Conservation (phyloP, 208 protist species). For the Trypanosoma vivax region DNA sequence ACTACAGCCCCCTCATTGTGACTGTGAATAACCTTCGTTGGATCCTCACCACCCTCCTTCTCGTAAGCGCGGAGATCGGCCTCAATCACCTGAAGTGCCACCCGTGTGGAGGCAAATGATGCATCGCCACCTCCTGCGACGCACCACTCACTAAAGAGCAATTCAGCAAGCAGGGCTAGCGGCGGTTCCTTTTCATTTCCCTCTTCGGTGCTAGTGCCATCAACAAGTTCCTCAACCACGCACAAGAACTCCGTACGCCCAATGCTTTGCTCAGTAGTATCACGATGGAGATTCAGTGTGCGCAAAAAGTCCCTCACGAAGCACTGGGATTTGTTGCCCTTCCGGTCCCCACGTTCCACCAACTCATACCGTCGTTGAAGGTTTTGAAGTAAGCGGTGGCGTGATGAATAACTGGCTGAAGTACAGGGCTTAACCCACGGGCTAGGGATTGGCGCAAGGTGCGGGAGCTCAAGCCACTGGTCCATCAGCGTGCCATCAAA, state of each 20-base stretch:
- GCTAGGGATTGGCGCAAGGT: slow-evolving; percentile 14
- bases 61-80: slow-evolving; percentile 3
- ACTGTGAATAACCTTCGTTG: background rate
- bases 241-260: slow-evolving; percentile 4
- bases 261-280: background rate
- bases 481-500: slow-evolving; percentile 13
- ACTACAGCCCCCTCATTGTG: background rate
- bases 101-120: slow-evolving; percentile 22
- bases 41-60: background rate
- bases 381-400: slow-evolving; percentile 1
- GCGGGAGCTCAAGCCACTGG: slow-evolving; percentile 19
- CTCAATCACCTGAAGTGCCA: slow-evolving; percentile 16
- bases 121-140: slow-evolving; percentile 16
- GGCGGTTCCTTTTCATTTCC: background rate
- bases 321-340: background rate
- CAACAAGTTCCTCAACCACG: slow-evolving; percentile 2
- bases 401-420: background rate
- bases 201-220: background rate
- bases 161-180: slow-evolving; percentile 7
- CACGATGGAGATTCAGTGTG: background rate
- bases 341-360: background rate
- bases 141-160: slow-evolving; percentile 25
- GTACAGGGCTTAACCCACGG: slow-evolving; percentile 6
- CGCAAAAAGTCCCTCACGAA: slow-evolving; percentile 9
- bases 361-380: slow-evolving; percentile 11